Evolutionary conservation across 768 basidiomycete species (phyloP).

Genomic region (Steccherinum ochraceum): DNA sequence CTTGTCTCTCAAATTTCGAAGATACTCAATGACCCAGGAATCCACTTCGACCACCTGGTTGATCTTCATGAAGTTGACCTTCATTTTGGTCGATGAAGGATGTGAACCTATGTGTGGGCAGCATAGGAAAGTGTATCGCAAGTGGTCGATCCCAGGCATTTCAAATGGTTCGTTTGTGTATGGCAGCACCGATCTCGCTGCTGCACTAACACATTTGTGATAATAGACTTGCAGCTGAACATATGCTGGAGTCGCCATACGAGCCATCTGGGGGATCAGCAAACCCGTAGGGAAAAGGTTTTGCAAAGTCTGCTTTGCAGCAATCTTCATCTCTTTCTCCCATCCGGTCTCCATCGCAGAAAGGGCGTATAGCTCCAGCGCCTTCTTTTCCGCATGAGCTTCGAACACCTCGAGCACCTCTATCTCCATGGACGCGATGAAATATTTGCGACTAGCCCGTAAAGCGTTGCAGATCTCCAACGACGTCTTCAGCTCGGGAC

Average conservation of each 20-base stretch:
- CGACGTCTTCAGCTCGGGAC: background rate
- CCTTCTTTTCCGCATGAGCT: background rate
- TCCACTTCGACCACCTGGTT: no score
- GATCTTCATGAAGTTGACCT: no score
- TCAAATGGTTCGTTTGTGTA: background rate
- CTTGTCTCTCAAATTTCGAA: no score
- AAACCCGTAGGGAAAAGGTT: background rate
- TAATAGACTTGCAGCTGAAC: background rate
- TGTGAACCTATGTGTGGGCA: no score
- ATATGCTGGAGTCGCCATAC: background rate
- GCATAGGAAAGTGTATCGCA: background rate
- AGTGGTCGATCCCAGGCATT: background rate
- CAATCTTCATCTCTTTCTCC: background rate
- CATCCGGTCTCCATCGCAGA: background rate
- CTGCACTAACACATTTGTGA: background rate
- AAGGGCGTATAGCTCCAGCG: background rate
- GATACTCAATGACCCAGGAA: background rate
- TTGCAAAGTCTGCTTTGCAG: background rate
- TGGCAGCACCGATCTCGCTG: no score
- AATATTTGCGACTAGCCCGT: conserved; percentile 17
- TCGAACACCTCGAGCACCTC: conserved; percentile 1
- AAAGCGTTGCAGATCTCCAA: conserved; percentile 5
- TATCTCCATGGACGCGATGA: conserved; percentile 10
- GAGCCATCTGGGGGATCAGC: background rate
- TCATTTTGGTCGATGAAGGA: no score